Conservation (phyloP, 129 eudicot species). For the Sambucus nigra region DNA sequence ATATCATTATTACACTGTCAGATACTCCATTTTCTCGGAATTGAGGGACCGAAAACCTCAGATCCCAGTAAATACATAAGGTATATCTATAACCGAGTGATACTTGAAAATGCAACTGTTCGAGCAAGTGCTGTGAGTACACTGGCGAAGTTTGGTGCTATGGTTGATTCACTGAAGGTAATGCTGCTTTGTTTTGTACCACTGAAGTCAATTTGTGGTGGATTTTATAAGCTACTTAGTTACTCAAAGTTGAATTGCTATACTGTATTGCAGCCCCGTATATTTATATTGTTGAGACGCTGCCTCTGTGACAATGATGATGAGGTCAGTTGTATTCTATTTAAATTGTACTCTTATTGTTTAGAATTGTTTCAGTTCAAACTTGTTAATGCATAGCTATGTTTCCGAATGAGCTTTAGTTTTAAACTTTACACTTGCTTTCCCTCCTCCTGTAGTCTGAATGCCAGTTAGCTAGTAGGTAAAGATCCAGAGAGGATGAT, state of each 20-base stretch:
- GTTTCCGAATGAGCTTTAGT: too few species aligned
- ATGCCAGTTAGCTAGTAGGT: too few species aligned
- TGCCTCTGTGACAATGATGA: constrained; percentile 90
- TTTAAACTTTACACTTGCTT: too few species aligned
- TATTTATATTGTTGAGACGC: constrained; percentile 74
- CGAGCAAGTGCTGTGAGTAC: constrained; percentile 96
- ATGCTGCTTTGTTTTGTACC: constrained; percentile 8
- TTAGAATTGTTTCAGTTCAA: neutral
- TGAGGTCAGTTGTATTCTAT: constrained; percentile 57
- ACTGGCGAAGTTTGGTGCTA: constrained; percentile 87
- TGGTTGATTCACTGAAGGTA: constrained; percentile 90
- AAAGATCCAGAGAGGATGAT: too few species aligned
- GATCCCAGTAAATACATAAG: constrained; percentile 96
- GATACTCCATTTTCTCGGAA: constrained; percentile 94
- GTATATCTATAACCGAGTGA: constrained; percentile 87
- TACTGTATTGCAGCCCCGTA: constrained; percentile 70
- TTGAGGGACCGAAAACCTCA: constrained; percentile 93
- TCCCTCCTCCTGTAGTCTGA: too few species aligned
- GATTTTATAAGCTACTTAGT: constrained; percentile 1
- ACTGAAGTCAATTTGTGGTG: neutral
- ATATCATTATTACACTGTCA: constrained; percentile 13
- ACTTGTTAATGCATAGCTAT: too few species aligned
- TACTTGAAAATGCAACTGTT: constrained; percentile 96
- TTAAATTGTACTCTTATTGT: neutral
- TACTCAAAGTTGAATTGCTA: constrained; percentile 3